Conservation (phyloP, 345 rosid species). For the Litchi chinensis region DNA sequence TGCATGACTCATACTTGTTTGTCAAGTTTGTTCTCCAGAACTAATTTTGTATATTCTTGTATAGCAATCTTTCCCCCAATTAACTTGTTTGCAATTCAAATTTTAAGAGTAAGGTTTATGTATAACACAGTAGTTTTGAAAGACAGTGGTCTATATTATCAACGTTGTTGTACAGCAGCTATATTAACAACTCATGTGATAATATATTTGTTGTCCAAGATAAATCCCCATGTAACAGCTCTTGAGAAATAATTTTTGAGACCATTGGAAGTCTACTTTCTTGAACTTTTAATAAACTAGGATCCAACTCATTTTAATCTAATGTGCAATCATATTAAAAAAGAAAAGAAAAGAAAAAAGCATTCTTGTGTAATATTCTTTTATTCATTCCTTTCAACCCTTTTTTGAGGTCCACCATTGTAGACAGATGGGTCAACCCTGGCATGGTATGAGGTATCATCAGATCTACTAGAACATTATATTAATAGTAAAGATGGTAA, state of each 20-base stretch:
- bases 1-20: neutral
- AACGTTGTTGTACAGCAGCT: too few relatives aligned
- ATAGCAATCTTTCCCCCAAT: neutral
- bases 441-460: neutral
- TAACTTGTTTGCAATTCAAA: too few relatives aligned
- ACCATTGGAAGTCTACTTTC: too few relatives aligned
- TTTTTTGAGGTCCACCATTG: neutral
- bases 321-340: neutral
- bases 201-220: too few relatives aligned
- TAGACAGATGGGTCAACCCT: neutral
- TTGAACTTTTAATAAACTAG: neutral
- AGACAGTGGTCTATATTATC: too few relatives aligned
- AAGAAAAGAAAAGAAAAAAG: neutral
- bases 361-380: neutral
- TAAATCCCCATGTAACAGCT: neutral
- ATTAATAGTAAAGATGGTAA: neutral
- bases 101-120: too few relatives aligned
- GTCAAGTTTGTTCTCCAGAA: neutral
- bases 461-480: neutral
- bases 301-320: neutral
- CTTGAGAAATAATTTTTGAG: too few relatives aligned
- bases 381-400: neutral
- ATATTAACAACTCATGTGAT: neutral
- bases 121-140: too few relatives aligned
- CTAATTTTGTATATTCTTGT: conserved; percentile 4